phyloP scores from a whole-genome alignment of 495 filamentous ascomycete genomes.

The Chaetomidium leptoderma region DNA sequence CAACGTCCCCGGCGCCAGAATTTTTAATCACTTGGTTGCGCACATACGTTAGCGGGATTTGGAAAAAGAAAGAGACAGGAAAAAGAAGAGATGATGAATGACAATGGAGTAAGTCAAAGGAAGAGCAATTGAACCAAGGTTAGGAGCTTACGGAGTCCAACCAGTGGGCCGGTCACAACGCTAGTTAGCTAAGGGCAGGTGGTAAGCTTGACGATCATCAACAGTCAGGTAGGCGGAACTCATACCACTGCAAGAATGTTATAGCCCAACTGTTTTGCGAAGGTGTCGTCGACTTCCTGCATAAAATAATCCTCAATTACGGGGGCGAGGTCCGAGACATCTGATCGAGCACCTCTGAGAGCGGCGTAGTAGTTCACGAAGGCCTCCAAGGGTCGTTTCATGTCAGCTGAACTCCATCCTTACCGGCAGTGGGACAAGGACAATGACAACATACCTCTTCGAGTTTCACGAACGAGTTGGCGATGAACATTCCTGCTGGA shows the following conservation, averaged over 20 bases:
- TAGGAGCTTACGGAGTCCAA: background rate
- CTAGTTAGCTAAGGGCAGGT: background rate
- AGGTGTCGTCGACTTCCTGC: background rate
- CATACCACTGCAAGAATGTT: background rate
- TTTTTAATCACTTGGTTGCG: background rate
- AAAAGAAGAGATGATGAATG: background rate
- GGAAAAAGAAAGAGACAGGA: background rate
- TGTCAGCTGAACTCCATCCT: background rate
- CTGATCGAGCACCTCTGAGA: background rate
- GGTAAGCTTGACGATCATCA: background rate
- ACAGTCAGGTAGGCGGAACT: background rate
- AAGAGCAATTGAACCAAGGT: background rate
- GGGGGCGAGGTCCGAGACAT: background rate
- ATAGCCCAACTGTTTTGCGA: background rate
- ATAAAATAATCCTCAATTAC: background rate
- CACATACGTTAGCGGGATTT: background rate
- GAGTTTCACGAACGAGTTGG: background rate
- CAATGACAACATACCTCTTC: background rate
- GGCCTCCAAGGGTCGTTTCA: background rate
- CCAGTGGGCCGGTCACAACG: background rate
- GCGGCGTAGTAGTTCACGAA: background rate
- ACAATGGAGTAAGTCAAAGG: background rate
- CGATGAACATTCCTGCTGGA: background rate
- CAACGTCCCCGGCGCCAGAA: background rate
- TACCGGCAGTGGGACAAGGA: background rate